Evolutionary conservation across 129 eudicot genomes (phyloP), one percentile per base, ranked within the genome.

Genomic region (Sambucus nigra): DNA sequence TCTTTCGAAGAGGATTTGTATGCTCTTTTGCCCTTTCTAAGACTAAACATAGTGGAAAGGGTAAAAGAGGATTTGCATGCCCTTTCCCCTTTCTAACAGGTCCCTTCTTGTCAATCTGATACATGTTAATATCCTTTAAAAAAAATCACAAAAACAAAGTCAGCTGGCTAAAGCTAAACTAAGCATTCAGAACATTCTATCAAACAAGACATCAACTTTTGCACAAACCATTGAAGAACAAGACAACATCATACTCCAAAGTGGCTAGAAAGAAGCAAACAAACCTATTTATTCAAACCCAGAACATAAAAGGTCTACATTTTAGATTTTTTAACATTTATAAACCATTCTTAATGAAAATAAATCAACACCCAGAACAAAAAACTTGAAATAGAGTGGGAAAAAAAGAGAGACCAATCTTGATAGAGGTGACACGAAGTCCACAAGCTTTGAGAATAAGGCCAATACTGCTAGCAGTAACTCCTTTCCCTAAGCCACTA

Each of bases 401-500:
- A 65, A 39, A 53, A 29, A n/a, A 21, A 51, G 51, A 5, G 29
- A 49, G 49, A 86, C 95, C 95, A 73, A 86, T 86, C 49, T 86
- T 86, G 18, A 86, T 86, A 60, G 81, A 81, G 54, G 95, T 86
- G 53, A 86, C 84, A 10, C 95, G 79, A 64, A 81, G 92, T 15
- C 75, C 83, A 24, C 92, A 81, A 53, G 95, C 79, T 32, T 86
- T 79, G 58, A 86, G 95, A 68, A 86, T 81, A 35, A 86, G 95
- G 14, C 95, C 95, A 42, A 86, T 78, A 65, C 95, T 86, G 77
- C 95, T 86, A 33, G 95, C 95, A 60, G 95, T 86, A 9, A 86
- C 95, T n/a, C 95, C 95, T 81, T 86, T 86, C 0, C 95, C 95
- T 0, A 86, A 79, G 5, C 95, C 95, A 46, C 95, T 86, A 27